phyloP scores from a whole-genome alignment of 169 alveolate genomes.

The Plasmodium gonderi region DNA sequence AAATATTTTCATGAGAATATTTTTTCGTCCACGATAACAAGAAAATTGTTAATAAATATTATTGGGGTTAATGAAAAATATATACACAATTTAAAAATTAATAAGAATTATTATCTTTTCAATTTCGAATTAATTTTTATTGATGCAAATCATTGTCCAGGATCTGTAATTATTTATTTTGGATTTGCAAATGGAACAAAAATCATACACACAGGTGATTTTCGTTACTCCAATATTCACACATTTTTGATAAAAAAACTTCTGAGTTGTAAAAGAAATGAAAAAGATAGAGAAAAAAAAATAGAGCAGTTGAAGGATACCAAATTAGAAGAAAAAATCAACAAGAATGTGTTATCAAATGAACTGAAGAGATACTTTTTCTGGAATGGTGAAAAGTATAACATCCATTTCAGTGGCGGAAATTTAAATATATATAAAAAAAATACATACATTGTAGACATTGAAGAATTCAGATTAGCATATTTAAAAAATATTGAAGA shows the following conservation, averaged over 20 bases:
- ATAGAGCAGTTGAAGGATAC: not conserved
- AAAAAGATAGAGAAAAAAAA: not conserved
- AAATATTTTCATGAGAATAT: conserved; percentile 49
- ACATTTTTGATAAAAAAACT: conserved; percentile 65
- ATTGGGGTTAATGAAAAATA: conserved; percentile 63
- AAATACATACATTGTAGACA: conserved; percentile 13
- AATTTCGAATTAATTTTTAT: conserved; percentile 62
- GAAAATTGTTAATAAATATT: conserved; percentile 43
- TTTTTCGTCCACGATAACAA: conserved; percentile 49
- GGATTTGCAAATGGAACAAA: conserved; percentile 62
- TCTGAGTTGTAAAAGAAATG: not conserved
- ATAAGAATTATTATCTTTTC: conserved; percentile 51
- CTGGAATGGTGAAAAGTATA: conserved; percentile 13
- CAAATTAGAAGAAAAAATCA: not conserved
- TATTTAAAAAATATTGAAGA: conserved; percentile 45
- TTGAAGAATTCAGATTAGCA: conserved; percentile 37
- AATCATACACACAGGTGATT: conserved; percentile 75
- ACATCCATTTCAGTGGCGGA: not conserved
- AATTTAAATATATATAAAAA: conserved; percentile 23
- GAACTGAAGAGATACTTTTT: not conserved
- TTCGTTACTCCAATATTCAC: conserved; percentile 70
- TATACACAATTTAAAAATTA: conserved; percentile 70
- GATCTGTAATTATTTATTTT: conserved; percentile 72
- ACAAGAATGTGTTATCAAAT: not conserved
- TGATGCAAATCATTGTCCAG: conserved; percentile 76